Percentiles rank a stretch among this genome's conserved stretches.
Evolutionary conservation across 2,329 filamentous ascomycete species (phyloP).

Genomic region (Metarhizium robertsii): DNA sequence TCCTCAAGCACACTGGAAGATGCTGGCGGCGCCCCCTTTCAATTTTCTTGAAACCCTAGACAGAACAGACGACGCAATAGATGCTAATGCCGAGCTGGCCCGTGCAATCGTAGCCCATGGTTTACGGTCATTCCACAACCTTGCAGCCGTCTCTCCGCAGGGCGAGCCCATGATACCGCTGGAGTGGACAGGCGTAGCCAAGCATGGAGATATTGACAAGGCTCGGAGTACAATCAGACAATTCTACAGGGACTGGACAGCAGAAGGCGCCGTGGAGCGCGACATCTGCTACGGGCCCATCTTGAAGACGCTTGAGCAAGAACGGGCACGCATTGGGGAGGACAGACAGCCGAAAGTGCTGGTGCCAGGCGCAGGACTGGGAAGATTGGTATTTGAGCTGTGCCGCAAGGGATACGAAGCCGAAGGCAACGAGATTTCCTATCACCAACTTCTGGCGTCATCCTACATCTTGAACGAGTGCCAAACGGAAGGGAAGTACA

Average conservation of each 20-base stretch:
- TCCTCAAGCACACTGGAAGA: conserved; percentile 71
- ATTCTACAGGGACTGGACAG: conserved; percentile 91
- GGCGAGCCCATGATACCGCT: conserved; percentile 39
- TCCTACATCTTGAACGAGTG: conserved; percentile 66
- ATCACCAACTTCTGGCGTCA: conserved; percentile 88
- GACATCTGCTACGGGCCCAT: conserved; percentile 70
- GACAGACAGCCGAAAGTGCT: conserved; percentile 53
- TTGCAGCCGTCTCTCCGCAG: conserved; percentile 24
- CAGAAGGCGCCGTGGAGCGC: conserved; percentile 64
- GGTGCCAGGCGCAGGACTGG: conserved; percentile 83
- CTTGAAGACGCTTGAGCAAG: conserved; percentile 50
- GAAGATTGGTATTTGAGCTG: conserved; percentile 81
- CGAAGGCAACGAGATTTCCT: conserved; percentile 94
- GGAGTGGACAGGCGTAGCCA: conserved; percentile 64
- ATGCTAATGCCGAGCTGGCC: conserved; percentile 75
- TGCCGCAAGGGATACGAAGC: conserved; percentile 61
- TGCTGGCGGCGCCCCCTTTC: conserved; percentile 75
- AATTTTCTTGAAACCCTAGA: conserved; percentile 71
- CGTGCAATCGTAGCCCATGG: conserved; percentile 66
- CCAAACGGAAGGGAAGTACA: conserved; percentile 49
- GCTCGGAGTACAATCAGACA: conserved; percentile 87
- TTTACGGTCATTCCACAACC: conserved; percentile 56
- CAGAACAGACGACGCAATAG: conserved; percentile 77
- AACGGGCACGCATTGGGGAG: conserved; percentile 24
- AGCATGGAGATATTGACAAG: conserved; percentile 72